phyloP scores from a whole-genome alignment of 345 rosid genomes.

The Gossypium herbaceum region DNA sequence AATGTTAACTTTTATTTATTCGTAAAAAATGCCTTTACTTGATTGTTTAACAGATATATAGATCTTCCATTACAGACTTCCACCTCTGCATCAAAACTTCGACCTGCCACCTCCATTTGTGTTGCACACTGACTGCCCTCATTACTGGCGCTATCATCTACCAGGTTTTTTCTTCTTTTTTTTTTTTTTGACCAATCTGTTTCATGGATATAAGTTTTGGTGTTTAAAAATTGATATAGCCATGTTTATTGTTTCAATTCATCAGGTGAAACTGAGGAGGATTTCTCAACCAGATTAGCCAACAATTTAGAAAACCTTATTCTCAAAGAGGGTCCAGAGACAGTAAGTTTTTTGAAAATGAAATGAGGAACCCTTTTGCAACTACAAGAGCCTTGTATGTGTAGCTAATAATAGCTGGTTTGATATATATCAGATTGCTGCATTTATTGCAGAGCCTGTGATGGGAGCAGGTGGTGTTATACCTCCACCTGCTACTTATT shows the following conservation, averaged over 20 bases:
- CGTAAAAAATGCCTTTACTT: not conserved
- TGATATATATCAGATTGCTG: constrained; percentile 65
- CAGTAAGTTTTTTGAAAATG: constrained; percentile 39
- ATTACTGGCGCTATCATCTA: constrained; percentile 94
- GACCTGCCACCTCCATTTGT: constrained; percentile 97
- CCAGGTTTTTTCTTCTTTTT: constrained; percentile 45
- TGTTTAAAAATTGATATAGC: constrained; percentile 3
- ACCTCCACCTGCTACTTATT: constrained; percentile 91
- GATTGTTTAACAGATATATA: not conserved
- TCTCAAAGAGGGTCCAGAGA: constrained; percentile 94
- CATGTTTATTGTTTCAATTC: constrained; percentile 9
- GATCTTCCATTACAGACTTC: constrained; percentile 46
- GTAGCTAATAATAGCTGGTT: constrained; percentile 15
- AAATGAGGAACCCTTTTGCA: constrained; percentile 3
- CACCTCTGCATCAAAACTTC: constrained; percentile 84
- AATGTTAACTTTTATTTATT: not conserved
- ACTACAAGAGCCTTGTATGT: not conserved
- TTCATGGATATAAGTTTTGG: not conserved
- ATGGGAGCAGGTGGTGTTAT: constrained; percentile 99
- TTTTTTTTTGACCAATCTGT: constrained; percentile 11
- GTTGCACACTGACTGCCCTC: constrained; percentile 93
- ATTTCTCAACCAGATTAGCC: constrained; percentile 90
- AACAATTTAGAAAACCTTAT: constrained; percentile 81
- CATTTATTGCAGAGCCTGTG: constrained; percentile 94
- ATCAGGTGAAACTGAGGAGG: constrained; percentile 91